Evolutionary conservation across 768 basidiomycete species (phyloP), one percentile per base, ranked within the genome.

Genomic region (Auriscalpium orientale): DNA sequence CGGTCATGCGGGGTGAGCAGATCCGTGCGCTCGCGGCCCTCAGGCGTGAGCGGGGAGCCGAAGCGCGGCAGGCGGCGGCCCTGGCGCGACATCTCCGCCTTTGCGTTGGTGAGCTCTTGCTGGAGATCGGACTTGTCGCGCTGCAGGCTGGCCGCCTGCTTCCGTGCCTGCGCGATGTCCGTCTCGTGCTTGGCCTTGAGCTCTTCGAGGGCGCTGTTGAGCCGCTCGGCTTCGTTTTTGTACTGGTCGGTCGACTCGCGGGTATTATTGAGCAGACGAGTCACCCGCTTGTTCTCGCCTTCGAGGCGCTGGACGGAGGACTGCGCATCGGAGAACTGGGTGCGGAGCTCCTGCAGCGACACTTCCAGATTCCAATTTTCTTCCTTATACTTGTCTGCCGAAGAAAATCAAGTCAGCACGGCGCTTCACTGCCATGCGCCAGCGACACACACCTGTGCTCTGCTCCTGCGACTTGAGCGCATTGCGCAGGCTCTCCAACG

Each of bases 321-420:
- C 59, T 90, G 84, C 1, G 82, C 78, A 49, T 89, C 85, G 34
- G 78, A 66, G 47, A 88, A 76, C 61, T 89, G 83, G 1, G 80
- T 73, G 40, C 86, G 85, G 21, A 94, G 78, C 57, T 97, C 94
- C 68, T 98, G 95, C 33, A 93, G 75, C 15, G 82, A 81, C 49
- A 98, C 93, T 74, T 98, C 95, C 56, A 98, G 84, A 66, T 98
- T 95, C 97, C 97, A 98, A 69, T 97, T 98, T 72, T 95, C 93
- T 72, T 98, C 95, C 72, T 93, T 93, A 82, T 85, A 95, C 60
- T 93, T 92, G 69, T 98, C 95, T 87, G 65, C 33, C 49, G 55
- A 53, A 49, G n/a, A n/a, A n/a, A n/a, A n/a, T n/a, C n/a, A n/a
- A 38, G 51, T 59, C 49, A 56, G 59, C 21, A 33, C 54, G 28